Conservation (phyloP, 1,284 basidiomycete genomes). For the Caloboletus firmus region DNA sequence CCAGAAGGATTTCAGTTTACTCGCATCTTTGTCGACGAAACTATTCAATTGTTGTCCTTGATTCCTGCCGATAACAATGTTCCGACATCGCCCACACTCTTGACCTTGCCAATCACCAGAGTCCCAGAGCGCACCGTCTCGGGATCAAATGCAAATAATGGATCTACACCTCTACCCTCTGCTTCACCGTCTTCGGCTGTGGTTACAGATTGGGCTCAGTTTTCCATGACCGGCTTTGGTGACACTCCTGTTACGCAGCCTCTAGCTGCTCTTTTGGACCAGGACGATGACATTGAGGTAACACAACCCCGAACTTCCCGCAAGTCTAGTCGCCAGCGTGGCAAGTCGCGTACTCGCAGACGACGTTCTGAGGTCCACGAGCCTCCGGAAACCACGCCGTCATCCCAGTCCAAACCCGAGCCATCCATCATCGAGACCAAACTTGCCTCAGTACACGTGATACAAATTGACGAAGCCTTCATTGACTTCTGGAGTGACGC, state of each 20-base stretch:
- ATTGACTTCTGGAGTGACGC: conserved; percentile 77
- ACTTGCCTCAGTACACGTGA: conserved; percentile 40
- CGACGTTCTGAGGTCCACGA: conserved; percentile 23
- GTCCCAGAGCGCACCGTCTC: conserved; percentile 5
- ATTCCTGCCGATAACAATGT: conserved; percentile 17
- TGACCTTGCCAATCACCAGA: conserved; percentile 25
- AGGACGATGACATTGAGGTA: conserved; percentile 56
- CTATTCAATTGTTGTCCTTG: conserved; percentile 46
- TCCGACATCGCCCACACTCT: conserved; percentile 20
- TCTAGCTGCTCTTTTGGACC: conserved; percentile 57
- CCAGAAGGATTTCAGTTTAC: conserved; percentile 37
- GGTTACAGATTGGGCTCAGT: conserved; percentile 53
- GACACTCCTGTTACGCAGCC: conserved; percentile 43
- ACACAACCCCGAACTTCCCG: conserved; percentile 43
- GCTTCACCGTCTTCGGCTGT: conserved; percentile 24
- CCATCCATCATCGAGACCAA: conserved; percentile 38
- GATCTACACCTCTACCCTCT: conserved; percentile 22
- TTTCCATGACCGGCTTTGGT: conserved; percentile 64
- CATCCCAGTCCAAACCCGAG: conserved; percentile 16
- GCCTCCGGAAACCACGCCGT: not conserved
- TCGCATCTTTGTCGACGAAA: conserved; percentile 65
- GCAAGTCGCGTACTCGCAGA: conserved; percentile 25
- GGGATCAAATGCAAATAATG: not conserved
- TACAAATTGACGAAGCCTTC: conserved; percentile 74
- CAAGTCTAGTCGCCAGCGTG: conserved; percentile 23